Percentiles rank a stretch among this genome's conserved stretches.
phyloP scores from a whole-genome alignment of 163 green algal genomes.

The Scenedesmus sp. region DNA sequence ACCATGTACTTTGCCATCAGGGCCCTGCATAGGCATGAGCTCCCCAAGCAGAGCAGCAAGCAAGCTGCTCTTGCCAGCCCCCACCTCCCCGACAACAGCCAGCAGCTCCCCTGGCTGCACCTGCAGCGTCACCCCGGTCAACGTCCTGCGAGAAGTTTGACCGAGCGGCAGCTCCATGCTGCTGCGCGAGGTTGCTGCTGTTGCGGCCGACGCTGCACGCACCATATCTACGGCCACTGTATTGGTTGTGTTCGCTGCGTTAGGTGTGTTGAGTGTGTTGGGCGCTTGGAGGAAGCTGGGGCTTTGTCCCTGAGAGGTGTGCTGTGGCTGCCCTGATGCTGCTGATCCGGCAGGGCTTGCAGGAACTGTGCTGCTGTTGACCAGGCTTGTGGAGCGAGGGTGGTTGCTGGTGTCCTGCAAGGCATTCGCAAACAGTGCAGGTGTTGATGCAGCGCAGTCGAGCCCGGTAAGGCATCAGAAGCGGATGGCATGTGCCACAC shows the following conservation, averaged over 20 bases:
- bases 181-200: not conserved
- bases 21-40: slow-evolving; percentile 65
- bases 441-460: no score
- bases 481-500: not conserved
- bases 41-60: slow-evolving; percentile 77
- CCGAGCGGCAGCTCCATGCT: not conserved
- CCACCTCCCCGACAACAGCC: slow-evolving; percentile 68
- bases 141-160: slow-evolving; percentile 7
- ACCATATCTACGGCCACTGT: not conserved
- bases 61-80: slow-evolving; percentile 74
- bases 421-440: not conserved
- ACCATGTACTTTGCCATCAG: slow-evolving; percentile 33
- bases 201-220: not conserved
- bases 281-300: not conserved
- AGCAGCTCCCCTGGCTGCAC: slow-evolving; percentile 70
- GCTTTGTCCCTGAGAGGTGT: not conserved
- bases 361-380: not conserved
- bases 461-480: not conserved
- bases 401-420: slow-evolving; percentile 11
- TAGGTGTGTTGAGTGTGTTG: not conserved
- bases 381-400: not conserved
- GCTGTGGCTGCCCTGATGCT: not conserved
- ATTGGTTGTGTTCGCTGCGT: not conserved
- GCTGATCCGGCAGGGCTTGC: not conserved
- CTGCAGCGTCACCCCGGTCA: slow-evolving; percentile 57